Evolutionary conservation across 1,284 basidiomycete species (phyloP).

Genomic region (Rhodotorula sp.): DNA sequence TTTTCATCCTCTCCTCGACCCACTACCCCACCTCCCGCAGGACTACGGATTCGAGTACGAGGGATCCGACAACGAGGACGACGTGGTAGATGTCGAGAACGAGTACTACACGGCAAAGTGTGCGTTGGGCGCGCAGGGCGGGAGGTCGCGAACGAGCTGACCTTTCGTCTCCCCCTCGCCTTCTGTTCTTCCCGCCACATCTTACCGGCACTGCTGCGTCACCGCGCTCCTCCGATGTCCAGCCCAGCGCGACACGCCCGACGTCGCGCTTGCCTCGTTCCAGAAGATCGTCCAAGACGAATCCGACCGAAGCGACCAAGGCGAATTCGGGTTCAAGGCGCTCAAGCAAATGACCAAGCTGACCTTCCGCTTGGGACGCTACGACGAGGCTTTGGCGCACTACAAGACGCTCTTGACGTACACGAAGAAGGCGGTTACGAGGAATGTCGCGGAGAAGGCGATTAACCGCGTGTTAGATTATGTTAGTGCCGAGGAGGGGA

Average conservation of each 20-base stretch:
- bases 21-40: constrained; percentile 52
- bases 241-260: constrained; percentile 29
- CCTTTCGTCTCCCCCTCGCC: background rate
- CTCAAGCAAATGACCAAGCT: constrained; percentile 97
- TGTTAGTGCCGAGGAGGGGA: constrained; percentile 75
- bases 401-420: constrained; percentile 84
- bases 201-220: background rate
- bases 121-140: constrained; percentile 49
- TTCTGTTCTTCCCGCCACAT: too few relatives aligned
- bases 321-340: constrained; percentile 91
- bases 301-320: constrained; percentile 16
- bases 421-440: constrained; percentile 85
- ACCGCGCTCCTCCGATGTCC: constrained; percentile 25
- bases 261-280: constrained; percentile 33
- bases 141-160: background rate
- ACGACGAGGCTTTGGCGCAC: constrained; percentile 77
- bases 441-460: constrained; percentile 80
- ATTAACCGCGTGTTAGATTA: constrained; percentile 99
- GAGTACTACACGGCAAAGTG: constrained; percentile 98
- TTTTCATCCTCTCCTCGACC: too few relatives aligned
- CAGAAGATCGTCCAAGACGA: constrained; percentile 38
- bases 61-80: constrained; percentile 74
- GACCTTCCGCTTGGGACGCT: constrained; percentile 74
- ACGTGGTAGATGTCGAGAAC: constrained; percentile 91
- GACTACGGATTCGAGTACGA: constrained; percentile 98